Evolutionary conservation across 345 rosid genomes (phyloP).

Genomic region (Erucastrum elatum): DNA sequence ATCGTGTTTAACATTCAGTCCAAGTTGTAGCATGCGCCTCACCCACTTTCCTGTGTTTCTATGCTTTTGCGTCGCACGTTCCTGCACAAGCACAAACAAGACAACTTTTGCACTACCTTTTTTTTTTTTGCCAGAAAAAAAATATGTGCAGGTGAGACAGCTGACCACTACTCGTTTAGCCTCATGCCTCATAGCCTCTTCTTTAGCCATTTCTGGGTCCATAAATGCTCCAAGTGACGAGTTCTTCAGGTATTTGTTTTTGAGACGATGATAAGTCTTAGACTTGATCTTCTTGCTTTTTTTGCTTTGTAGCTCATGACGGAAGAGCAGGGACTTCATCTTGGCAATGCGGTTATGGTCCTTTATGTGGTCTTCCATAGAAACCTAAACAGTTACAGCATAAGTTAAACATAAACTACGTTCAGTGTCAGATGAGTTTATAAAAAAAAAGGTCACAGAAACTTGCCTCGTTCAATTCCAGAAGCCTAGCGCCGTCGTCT

Average conservation of each 20-base stretch:
- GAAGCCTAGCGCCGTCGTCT: constrained; percentile 81
- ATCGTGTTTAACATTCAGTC: constrained; percentile 71
- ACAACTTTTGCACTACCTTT: not conserved
- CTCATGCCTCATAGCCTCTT: constrained; percentile 77
- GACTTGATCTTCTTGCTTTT: constrained; percentile 88
- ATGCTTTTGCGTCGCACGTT: constrained; percentile 75
- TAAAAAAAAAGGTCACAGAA: not conserved
- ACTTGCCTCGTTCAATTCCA: constrained; percentile 80
- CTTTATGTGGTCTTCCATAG: constrained; percentile 70
- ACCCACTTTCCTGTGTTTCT: constrained; percentile 88
- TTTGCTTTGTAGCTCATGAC: constrained; percentile 80
- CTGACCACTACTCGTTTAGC: constrained; percentile 77
- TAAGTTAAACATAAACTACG: not conserved
- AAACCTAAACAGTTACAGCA: constrained; percentile 45
- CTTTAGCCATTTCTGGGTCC: constrained; percentile 88
- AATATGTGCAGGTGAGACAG: not conserved
- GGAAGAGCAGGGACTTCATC: constrained; percentile 86
- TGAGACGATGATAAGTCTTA: constrained; percentile 74
- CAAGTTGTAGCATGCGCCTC: constrained; percentile 64
- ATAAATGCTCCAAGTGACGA: constrained; percentile 48
- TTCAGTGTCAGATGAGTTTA: not conserved
- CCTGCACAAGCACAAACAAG: constrained; percentile 52
- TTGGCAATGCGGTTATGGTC: constrained; percentile 65
- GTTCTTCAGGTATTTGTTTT: constrained; percentile 65
- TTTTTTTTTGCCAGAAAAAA: not conserved